These are phyloP conservation scores for Aspergillus transmontanensis DNA, from an alignment of 2,329 filamentous ascomycete species.

Conservation along the genomic window DNA sequence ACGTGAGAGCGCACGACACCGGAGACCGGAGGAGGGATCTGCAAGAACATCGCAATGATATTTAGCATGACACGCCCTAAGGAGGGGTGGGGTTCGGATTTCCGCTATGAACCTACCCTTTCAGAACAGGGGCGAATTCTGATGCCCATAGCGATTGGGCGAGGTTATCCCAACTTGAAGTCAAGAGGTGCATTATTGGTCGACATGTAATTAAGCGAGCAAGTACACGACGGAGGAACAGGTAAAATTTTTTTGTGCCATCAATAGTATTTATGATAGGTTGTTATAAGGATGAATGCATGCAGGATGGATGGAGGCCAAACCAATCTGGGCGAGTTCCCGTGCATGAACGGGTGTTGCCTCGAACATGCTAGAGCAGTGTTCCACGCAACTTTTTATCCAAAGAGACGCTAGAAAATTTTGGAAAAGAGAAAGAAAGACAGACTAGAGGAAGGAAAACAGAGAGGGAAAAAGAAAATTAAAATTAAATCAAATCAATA, in stretches of 20 bases:
- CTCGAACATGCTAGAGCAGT: not conserved
- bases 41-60: not conserved
- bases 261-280: not conserved
- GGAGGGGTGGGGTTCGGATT: not conserved
- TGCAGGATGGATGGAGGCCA: not conserved
- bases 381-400: no score
- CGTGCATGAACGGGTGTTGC: slow-evolving; percentile 26
- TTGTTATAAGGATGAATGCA: not conserved
- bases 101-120: slow-evolving; percentile 2
- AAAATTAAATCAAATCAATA: not conserved
- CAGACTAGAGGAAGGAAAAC: not conserved
- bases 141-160: slow-evolving; percentile 26
- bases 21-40: slow-evolving; percentile 9
- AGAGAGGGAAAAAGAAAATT: not conserved
- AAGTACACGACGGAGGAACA: slow-evolving; percentile 1
- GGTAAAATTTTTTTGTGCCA: not conserved
- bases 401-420: no score
- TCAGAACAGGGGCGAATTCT: slow-evolving; percentile 10
- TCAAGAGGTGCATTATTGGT: not conserved
- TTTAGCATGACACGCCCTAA: not conserved
- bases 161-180: slow-evolving; percentile 14
- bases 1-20: slow-evolving; percentile 13
- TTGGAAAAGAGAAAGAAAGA: no score
- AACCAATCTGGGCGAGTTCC: not conserved
- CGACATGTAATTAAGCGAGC: slow-evolving; percentile 5